Base-by-base conservation (phyloP, 1,284 basidiomycete genomes). In the Termitomyces sp. region DNA sequence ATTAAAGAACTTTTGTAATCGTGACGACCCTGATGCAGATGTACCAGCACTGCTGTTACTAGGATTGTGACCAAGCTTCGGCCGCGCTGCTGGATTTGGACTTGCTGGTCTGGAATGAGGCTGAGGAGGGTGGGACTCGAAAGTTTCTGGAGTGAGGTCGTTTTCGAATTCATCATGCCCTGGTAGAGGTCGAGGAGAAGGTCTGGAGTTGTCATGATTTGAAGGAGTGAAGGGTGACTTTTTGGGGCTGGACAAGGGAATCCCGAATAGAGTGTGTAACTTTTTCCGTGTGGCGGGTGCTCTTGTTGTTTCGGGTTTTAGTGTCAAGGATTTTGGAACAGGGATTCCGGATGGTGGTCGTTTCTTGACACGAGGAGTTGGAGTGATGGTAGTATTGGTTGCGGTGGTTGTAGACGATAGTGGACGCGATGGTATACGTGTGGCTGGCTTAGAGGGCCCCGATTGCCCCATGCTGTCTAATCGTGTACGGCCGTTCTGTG, bases 371-470 rank as follows among this genome's bases (percentile, higher is more conserved):
- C 75, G 76, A 19, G 76, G 79, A 0, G 80, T 70, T 5, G 83
- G 81, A 10, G 78, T 81, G 53, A 81, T 71, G 19, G 84, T 84
- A 12, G 77, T 73, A 60, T 79, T 79, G 2, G 83, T 84, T 2
- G 78, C 76, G 15, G 79, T 79, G 1, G 83, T 85, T 0, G 79
- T 81, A 15, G 81, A 78, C 1, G 86, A 88, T 31, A 88, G 67
- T 3, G 86, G 85, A 6, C 86, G 77, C 17, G 79, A 83, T 47
- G 76, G 78, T 13, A 80, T 68, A 28, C 82, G 76, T 1, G 76
- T 70, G 26, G 72, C 59, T 0, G 81, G 79, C 62, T 80, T 83
- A 44, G 78, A 71, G 52, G 64, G 66, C 12, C 70, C 64, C 15
- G 63, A 53, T n/a, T 65, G 61, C 7, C 59, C 56, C 49, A 55